A percentile compares a stretch with the other conserved stretches of the same genome.
Evolutionary conservation across 192 early-diverging fungal genomes (phyloP).

Genomic region (Gonapodya sp.): DNA sequence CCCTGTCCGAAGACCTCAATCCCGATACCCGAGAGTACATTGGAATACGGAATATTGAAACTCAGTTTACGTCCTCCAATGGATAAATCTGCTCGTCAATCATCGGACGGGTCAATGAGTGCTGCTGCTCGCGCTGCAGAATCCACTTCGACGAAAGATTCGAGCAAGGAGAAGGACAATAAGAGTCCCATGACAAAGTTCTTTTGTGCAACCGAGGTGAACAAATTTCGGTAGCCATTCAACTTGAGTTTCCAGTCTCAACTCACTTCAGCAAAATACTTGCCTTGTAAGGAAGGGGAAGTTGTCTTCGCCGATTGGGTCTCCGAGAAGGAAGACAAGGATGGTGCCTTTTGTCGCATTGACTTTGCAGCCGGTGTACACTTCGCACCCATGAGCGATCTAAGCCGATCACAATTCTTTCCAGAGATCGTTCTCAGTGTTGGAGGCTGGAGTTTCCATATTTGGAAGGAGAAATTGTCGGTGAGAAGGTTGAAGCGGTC

Average conservation of each 20-base stretch:
- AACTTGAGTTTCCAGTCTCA: background rate
- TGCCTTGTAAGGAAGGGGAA: conserved; percentile 40
- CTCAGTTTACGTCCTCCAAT: conserved; percentile 16
- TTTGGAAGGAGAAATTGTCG: conserved; percentile 44
- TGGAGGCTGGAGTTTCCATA: conserved; percentile 51
- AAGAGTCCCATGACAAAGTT: conserved; percentile 33
- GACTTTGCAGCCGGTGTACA: conserved; percentile 38
- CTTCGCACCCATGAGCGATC: conserved; percentile 43
- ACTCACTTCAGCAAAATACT: background rate
- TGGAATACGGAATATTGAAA: conserved; percentile 50
- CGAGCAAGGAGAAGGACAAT: conserved; percentile 18
- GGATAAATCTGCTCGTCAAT: background rate
- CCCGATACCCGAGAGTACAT: conserved; percentile 38
- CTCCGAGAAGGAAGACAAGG: conserved; percentile 43
- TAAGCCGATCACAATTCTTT: conserved; percentile 54
- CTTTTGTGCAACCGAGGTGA: conserved; percentile 40
- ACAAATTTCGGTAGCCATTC: background rate
- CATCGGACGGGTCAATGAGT: background rate
- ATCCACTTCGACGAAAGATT: conserved; percentile 15
- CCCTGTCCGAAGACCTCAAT: background rate
- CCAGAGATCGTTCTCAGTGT: conserved; percentile 45
- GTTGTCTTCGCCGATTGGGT: conserved; percentile 51
- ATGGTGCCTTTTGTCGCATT: conserved; percentile 45
- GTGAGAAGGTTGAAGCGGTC: conserved; percentile 15
- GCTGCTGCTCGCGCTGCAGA: conserved; percentile 13